These are phyloP conservation scores for Solanum infundibuliforme DNA, from an alignment of 257 asterid species.

Conservation along the genomic window DNA sequence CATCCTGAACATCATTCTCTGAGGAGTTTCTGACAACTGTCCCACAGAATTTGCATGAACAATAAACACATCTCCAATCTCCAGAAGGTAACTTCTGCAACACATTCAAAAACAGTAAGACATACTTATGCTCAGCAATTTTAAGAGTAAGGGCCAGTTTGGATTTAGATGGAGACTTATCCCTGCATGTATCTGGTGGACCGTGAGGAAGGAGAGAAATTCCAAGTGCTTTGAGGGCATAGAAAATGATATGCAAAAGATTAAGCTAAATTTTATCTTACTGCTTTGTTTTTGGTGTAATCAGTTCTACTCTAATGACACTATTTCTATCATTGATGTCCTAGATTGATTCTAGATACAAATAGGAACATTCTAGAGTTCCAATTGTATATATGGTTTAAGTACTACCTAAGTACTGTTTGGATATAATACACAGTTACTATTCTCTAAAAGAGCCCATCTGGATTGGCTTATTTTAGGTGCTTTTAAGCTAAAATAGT, in stretches of 20 bases:
- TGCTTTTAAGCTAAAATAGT: not conserved
- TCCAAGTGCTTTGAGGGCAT: not conserved
- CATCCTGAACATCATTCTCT: conserved; percentile 18
- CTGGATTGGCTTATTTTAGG: not conserved
- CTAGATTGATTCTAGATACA: not conserved
- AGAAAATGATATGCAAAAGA: not conserved
- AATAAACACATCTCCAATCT: conserved; percentile 78
- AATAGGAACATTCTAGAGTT: not conserved
- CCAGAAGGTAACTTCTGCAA: conserved; percentile 66
- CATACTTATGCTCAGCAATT: not conserved
- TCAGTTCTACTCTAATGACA: not conserved
- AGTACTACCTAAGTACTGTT: not conserved
- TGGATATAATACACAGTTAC: not conserved
- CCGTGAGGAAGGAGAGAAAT: not conserved
- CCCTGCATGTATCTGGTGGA: not conserved
- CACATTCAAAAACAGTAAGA: conserved; percentile 2
- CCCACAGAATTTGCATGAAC: conserved; percentile 95
- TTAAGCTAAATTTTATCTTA: not conserved
- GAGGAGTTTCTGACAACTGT: conserved; percentile 32
- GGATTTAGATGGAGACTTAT: not conserved
- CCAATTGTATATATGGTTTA: not conserved
- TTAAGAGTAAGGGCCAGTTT: not conserved
- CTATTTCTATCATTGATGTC: not conserved
- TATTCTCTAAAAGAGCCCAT: not conserved
- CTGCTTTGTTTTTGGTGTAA: not conserved